These are phyloP conservation scores for Ogataea degrootiae DNA, from an alignment of 805 yeast genomes.

Conservation along the genomic window DNA sequence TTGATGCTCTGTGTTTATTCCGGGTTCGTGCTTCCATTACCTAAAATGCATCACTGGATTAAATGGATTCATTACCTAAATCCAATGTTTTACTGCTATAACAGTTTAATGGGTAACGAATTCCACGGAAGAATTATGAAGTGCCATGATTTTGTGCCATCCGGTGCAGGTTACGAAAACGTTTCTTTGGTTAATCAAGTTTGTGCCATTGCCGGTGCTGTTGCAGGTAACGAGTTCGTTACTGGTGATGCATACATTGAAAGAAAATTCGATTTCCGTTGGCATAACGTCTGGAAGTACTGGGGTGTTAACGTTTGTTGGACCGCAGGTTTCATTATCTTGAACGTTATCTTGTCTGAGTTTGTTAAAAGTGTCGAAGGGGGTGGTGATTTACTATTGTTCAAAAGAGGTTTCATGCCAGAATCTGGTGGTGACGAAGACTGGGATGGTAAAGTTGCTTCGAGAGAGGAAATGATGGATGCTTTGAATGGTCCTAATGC, in stretches of 20 bases:
- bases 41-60: slow-evolving; percentile 53
- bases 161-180: slow-evolving; percentile 50
- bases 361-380: slow-evolving; percentile 19
- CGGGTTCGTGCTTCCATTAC: slow-evolving; percentile 41
- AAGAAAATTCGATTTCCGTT: slow-evolving; percentile 32
- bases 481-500: slow-evolving; percentile 19
- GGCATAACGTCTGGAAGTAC: slow-evolving; percentile 42
- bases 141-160: slow-evolving; percentile 48
- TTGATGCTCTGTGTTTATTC: slow-evolving; percentile 55
- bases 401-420: slow-evolving; percentile 38
- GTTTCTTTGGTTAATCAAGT: slow-evolving; percentile 36
- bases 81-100: slow-evolving; percentile 45
- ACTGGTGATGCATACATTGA: slow-evolving; percentile 33
- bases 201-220: slow-evolving; percentile 49
- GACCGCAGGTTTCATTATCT: slow-evolving; percentile 30
- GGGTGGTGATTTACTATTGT: slow-evolving; percentile 32
- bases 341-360: slow-evolving; percentile 25
- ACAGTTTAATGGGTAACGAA: slow-evolving; percentile 52
- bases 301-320: slow-evolving; percentile 45
- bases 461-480: slow-evolving; percentile 21
- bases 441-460: slow-evolving; percentile 37
- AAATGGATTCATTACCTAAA: slow-evolving; percentile 49
- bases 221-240: slow-evolving; percentile 24
- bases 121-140: slow-evolving; percentile 48
- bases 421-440: slow-evolving; percentile 28